These are phyloP conservation scores for Moniliophthora roreri DNA, from an alignment of 1,284 basidiomycete genomes.

Conservation along the genomic window DNA sequence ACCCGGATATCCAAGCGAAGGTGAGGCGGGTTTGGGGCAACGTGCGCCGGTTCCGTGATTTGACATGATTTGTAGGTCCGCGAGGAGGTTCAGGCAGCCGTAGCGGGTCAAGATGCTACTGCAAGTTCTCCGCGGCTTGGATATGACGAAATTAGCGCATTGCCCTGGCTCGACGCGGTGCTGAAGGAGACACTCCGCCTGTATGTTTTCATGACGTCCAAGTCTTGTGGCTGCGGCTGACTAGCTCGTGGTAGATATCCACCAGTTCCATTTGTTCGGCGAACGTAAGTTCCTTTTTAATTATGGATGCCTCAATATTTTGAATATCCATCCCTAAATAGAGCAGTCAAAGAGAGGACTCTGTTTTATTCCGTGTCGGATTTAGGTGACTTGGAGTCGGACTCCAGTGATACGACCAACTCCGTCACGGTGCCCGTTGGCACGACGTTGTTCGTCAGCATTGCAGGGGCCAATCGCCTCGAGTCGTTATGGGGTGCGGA, in stretches of 20 bases:
- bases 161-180: constrained; percentile 46
- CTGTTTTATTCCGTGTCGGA: constrained; percentile 26
- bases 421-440: constrained; percentile 33
- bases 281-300: constrained; percentile 33
- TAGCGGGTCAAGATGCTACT: constrained; percentile 19
- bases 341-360: constrained; percentile 31
- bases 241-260: constrained; percentile 31
- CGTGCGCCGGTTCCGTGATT: not conserved
- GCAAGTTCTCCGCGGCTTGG: constrained; percentile 23
- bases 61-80: constrained; percentile 22
- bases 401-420: constrained; percentile 14
- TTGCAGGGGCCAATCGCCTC: constrained; percentile 36
- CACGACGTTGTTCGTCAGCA: constrained; percentile 38
- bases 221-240: not conserved
- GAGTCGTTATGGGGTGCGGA: constrained; percentile 40
- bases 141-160: constrained; percentile 35
- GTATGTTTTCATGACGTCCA: constrained; percentile 28
- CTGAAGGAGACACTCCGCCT: constrained; percentile 46
- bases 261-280: constrained; percentile 42
- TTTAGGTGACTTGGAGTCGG: constrained; percentile 5
- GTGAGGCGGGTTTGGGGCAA: not conserved
- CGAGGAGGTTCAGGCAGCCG: constrained; percentile 29
- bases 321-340: constrained; percentile 10
- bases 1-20: constrained; percentile 31
- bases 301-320: not conserved